A percentile compares a stretch with the other conserved stretches of the same genome.
phyloP scores from a whole-genome alignment of 805 yeast species.

The Nakazawaea ambrosiae region DNA sequence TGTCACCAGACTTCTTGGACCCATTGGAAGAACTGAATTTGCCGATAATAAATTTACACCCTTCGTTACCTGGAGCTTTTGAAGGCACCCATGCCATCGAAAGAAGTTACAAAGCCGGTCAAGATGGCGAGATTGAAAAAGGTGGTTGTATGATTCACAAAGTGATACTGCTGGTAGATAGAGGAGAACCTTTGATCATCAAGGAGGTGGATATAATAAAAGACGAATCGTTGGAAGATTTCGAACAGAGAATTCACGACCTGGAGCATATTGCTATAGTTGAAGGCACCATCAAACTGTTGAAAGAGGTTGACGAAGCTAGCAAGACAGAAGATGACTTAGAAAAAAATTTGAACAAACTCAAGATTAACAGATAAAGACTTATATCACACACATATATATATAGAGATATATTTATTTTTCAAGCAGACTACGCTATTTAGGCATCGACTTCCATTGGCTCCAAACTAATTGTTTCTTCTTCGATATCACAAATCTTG shows the following conservation, averaged over 20 bases:
- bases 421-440: background rate
- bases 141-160: slow-evolving; percentile 97
- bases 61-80: slow-evolving; percentile 95
- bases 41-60: slow-evolving; percentile 89
- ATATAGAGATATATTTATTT: no score
- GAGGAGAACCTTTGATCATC: slow-evolving; percentile 84
- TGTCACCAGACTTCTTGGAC: slow-evolving; percentile 67
- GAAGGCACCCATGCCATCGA: slow-evolving; percentile 98
- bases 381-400: background rate
- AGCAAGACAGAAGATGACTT: background rate
- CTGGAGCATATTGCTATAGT: slow-evolving; percentile 90
- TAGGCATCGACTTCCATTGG: slow-evolving; percentile 44
- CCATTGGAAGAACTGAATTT: slow-evolving; percentile 55
- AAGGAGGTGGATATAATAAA: slow-evolving; percentile 65
- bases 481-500: slow-evolving; percentile 62
- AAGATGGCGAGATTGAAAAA: slow-evolving; percentile 61
- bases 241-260: slow-evolving; percentile 76
- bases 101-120: slow-evolving; percentile 93
- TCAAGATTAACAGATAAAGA: background rate
- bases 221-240: slow-evolving; percentile 71
- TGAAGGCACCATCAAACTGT: slow-evolving; percentile 72
- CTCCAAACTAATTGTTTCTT: slow-evolving; percentile 37
- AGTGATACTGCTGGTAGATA: slow-evolving; percentile 94
- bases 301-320: slow-evolving; percentile 26
- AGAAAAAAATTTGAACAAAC: background rate